These are phyloP conservation scores for Dillenia suffruticosa DNA, from an alignment of 164 flowering plant genomes.

Conservation along the genomic window DNA sequence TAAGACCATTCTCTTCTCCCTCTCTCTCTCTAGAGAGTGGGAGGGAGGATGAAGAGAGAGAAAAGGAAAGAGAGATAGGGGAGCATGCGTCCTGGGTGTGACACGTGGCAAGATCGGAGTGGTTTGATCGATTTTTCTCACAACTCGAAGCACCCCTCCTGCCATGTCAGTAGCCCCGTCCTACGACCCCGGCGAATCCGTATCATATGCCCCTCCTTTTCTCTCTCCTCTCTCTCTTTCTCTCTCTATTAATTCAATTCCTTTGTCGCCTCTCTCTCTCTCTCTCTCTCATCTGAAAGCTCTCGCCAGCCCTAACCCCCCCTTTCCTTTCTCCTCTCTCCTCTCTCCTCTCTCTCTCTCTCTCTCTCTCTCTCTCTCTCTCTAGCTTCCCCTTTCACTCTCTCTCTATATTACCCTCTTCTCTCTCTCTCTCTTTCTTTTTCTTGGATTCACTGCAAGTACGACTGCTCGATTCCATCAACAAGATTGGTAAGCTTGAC, in stretches of 20 bases:
- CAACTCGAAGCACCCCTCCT: conserved; percentile 24
- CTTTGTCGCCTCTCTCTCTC: conserved; percentile 21
- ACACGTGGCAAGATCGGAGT: conserved; percentile 40
- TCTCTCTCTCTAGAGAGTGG: background rate
- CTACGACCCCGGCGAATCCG: conserved; percentile 77
- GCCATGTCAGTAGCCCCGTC: conserved; percentile 71
- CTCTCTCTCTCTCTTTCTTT: conserved; percentile 3
- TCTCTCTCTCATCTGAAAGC: conserved; percentile 12
- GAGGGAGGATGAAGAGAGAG: background rate
- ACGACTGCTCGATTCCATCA: conserved; percentile 10
- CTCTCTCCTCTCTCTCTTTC: conserved; percentile 26
- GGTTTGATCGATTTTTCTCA: conserved; percentile 25
- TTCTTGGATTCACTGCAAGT: conserved; percentile 1
- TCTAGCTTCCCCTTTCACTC: conserved; percentile 6
- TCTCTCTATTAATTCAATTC: conserved; percentile 20
- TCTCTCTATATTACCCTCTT: conserved; percentile 8
- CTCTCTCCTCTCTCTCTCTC: conserved; percentile 9
- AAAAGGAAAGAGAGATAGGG: conserved; percentile 1
- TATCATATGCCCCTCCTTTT: conserved; percentile 35
- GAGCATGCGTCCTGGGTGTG: conserved; percentile 9
- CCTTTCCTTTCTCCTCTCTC: conserved; percentile 2
- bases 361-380: conserved; percentile 18
- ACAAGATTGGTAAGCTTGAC: conserved; percentile 18
- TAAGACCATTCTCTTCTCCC: background rate
- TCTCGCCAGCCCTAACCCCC: conserved; percentile 18